Conservation (phyloP, 148 eudicot genomes). For the Rheum nobile region DNA sequence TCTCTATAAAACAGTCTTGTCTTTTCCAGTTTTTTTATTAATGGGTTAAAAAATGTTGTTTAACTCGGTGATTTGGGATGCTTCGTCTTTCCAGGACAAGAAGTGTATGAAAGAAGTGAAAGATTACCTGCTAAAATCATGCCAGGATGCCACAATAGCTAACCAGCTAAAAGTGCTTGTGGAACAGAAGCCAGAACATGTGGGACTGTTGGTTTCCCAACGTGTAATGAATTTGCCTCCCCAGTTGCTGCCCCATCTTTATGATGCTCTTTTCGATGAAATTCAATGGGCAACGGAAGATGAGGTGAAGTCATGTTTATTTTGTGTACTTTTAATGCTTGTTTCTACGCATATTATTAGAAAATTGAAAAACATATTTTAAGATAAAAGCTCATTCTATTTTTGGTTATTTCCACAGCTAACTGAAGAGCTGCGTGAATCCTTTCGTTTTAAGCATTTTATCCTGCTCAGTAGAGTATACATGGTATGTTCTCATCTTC, state of each 20-base stretch:
- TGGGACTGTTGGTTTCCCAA: conserved; percentile 86
- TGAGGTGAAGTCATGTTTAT: conserved; percentile 48
- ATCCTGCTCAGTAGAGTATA: conserved; percentile 61
- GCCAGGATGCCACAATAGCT: conserved; percentile 25
- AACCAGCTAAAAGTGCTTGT: conserved; percentile 34
- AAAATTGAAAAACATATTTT: not conserved
- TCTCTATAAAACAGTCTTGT: not conserved
- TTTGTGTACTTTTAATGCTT: not conserved
- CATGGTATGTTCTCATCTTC: conserved; percentile 34
- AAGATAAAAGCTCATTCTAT: conserved; percentile 7
- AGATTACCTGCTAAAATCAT: conserved; percentile 42
- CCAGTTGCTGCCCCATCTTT: conserved; percentile 83
- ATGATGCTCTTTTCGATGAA: conserved; percentile 88
- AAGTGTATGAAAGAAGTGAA: conserved; percentile 61
- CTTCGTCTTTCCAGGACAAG: conserved; percentile 39
- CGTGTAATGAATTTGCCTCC: conserved; percentile 89
- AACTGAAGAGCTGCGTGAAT: conserved; percentile 61
- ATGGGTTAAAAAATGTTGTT: not conserved
- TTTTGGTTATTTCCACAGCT: conserved; percentile 34
- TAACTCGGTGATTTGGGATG: not conserved
- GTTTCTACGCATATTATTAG: too few relatives aligned
- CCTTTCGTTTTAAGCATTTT: conserved; percentile 52
- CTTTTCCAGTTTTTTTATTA: not conserved
- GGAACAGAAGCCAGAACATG: conserved; percentile 41
- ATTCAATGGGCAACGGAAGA: conserved; percentile 85